Conservation (phyloP, 192 early-diverging fungal genomes). For the Coemansia sp. region DNA sequence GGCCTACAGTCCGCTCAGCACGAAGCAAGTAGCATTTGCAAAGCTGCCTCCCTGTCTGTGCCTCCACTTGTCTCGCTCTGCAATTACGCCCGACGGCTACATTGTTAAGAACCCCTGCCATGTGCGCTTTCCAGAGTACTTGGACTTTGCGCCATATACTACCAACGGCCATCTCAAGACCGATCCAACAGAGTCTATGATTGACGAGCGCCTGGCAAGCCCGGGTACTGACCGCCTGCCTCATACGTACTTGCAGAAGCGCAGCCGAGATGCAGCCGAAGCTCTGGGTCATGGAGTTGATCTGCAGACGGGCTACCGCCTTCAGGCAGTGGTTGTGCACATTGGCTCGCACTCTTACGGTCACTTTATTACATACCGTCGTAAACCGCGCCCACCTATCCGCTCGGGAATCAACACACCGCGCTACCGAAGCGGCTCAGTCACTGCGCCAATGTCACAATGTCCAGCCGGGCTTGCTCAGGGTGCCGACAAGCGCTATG, state of each 20-base stretch:
- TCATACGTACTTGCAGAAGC: slow-evolving; percentile 14
- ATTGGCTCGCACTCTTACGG: slow-evolving; percentile 88
- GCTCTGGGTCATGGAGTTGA: slow-evolving; percentile 33
- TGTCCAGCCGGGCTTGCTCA: not conserved
- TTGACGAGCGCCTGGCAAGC: slow-evolving; percentile 20
- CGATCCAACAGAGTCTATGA: slow-evolving; percentile 60
- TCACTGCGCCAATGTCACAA: not conserved
- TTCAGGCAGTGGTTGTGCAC: slow-evolving; percentile 88
- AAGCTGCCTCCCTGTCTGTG: slow-evolving; percentile 74
- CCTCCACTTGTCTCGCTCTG: slow-evolving; percentile 83
- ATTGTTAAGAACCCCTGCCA: slow-evolving; percentile 81
- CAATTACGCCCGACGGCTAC: slow-evolving; percentile 70
- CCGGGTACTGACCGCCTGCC: not conserved
- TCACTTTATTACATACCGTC: slow-evolving; percentile 92
- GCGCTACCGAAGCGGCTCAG: slow-evolving; percentile 41
- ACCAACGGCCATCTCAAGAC: slow-evolving; percentile 63
- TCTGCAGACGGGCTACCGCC: slow-evolving; percentile 62
- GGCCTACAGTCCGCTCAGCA: slow-evolving; percentile 56
- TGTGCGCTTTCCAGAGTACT: slow-evolving; percentile 75
- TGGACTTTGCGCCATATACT: slow-evolving; percentile 73
- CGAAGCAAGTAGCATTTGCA: slow-evolving; percentile 82
- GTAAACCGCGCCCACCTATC: slow-evolving; percentile 44
- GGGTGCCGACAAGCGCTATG: slow-evolving; percentile 25
- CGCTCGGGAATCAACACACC: slow-evolving; percentile 54
- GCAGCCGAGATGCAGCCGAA: slow-evolving; percentile 37